Conservation (phyloP, 106 monocot species). For the Gastrodia elata region DNA sequence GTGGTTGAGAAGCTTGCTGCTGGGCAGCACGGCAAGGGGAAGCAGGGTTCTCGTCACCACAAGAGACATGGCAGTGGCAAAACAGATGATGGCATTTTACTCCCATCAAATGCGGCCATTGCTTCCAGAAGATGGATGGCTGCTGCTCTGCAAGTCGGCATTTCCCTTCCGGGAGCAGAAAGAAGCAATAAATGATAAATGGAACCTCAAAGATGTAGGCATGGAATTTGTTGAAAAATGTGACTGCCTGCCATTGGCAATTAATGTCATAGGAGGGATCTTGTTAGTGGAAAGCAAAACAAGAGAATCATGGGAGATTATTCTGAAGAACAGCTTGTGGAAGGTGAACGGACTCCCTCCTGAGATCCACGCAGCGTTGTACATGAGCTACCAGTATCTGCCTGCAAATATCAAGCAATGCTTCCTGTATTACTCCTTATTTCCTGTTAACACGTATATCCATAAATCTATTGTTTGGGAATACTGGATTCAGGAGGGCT, state of each 20-base stretch:
- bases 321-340: too few species aligned
- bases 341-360: too few species aligned
- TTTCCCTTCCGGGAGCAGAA: neutral
- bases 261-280: neutral
- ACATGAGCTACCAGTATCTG: too few species aligned
- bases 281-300: neutral
- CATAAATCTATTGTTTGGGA: too few species aligned
- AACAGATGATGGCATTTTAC: neutral
- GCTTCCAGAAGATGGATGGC: neutral
- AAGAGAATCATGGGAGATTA: neutral
- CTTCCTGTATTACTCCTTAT: neutral
- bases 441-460: too few species aligned
- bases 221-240: neutral
- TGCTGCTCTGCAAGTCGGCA: neutral
- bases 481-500: too few species aligned
- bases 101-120: neutral
- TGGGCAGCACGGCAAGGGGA: neutral
- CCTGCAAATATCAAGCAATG: too few species aligned
- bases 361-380: too few species aligned
- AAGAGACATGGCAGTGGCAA: neutral
- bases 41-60: neutral
- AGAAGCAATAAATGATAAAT: neutral
- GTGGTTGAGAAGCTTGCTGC: neutral
- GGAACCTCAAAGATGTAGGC: neutral
- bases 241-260: neutral